phyloP scores from a whole-genome alignment of 1,284 basidiomycete species.

The Cutaneotrichosporon sp. region DNA sequence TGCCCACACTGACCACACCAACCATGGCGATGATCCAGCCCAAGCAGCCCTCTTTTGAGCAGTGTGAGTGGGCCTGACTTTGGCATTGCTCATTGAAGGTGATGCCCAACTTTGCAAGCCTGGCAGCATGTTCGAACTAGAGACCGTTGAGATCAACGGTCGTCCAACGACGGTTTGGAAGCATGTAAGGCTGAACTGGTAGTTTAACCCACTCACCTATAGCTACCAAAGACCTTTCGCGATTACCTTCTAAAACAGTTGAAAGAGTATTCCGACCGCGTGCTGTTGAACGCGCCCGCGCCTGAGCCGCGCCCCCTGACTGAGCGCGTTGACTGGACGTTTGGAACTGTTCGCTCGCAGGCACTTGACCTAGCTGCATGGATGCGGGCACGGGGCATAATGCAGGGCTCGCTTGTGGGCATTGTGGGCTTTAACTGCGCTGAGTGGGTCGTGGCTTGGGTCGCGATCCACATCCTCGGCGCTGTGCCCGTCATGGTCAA shows the following conservation, averaged over 20 bases:
- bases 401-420: constrained; percentile 31
- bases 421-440: constrained; percentile 38
- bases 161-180: constrained; percentile 33
- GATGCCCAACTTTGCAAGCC: constrained; percentile 34
- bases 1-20: not conserved
- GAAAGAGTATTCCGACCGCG: not conserved
- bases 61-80: constrained; percentile 6
- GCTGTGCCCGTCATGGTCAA: constrained; percentile 36
- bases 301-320: constrained; percentile 5
- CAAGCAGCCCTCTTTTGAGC: constrained; percentile 2
- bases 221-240: not conserved
- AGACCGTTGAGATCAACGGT: constrained; percentile 28
- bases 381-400: constrained; percentile 28
- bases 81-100: constrained; percentile 18
- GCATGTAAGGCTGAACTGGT: constrained; percentile 22
- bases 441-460: constrained; percentile 29
- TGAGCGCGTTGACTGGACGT: constrained; percentile 25
- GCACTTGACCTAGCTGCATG: constrained; percentile 27
- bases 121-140: constrained; percentile 37
- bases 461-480: constrained; percentile 36
- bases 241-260: not conserved
- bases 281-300: constrained; percentile 33
- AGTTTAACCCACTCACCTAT: not conserved
- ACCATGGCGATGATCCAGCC: not conserved
- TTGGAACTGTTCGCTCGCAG: constrained; percentile 23